These are phyloP conservation scores for Pichia terricola DNA, from an alignment of 1,139 yeast species.

Conservation along the genomic window DNA sequence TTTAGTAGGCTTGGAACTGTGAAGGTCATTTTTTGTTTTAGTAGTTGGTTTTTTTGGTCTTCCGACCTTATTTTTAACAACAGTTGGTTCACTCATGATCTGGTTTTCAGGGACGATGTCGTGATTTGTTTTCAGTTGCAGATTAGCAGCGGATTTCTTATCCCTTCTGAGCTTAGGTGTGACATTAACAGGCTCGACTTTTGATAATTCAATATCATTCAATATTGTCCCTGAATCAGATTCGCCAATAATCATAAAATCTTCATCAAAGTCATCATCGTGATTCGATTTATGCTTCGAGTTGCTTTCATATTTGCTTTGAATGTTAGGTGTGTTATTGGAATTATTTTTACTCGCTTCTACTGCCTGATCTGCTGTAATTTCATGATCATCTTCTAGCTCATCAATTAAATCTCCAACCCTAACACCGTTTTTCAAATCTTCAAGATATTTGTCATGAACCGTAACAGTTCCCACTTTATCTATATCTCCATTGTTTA, in stretches of 20 bases:
- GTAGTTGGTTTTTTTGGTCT: no score
- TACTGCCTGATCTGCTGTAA: background rate
- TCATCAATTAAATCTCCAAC: background rate
- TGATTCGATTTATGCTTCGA: background rate
- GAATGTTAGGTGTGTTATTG: background rate
- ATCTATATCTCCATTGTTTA: slow-evolving; percentile 27
- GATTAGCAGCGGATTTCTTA: no score
- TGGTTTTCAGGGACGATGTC: no score
- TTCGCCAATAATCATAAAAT: slow-evolving; percentile 8
- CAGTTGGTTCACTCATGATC: no score
- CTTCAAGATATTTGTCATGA: slow-evolving; percentile 1
- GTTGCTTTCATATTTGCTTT: background rate
- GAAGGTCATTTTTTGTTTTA: no score
- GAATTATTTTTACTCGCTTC: background rate
- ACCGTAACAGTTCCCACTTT: slow-evolving; percentile 24
- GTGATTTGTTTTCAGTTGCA: no score
- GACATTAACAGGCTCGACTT: background rate
- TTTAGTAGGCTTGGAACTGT: no score
- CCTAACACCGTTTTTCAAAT: background rate
- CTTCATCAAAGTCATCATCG: slow-evolving; percentile 9
- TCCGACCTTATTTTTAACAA: no score
- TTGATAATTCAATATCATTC: background rate
- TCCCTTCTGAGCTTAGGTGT: background rate
- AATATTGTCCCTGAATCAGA: slow-evolving; percentile 3
- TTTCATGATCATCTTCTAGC: background rate